Conservation (phyloP, 2,329 filamentous ascomycete species). For the Trichoderma endophyticum region DNA sequence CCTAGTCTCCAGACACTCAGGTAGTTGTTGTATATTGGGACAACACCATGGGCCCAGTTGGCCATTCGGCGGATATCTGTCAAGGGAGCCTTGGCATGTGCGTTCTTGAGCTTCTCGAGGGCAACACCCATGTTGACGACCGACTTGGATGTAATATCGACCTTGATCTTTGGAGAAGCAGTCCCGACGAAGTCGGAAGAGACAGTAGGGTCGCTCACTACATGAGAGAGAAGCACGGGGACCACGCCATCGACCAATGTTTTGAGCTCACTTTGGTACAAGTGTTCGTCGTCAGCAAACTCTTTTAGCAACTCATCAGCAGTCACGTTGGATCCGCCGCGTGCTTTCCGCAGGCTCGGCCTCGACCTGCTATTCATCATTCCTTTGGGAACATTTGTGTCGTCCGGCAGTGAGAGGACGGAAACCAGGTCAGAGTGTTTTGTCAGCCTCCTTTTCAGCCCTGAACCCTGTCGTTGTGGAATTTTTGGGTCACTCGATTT, state of each 20-base stretch:
- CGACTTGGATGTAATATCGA: slow-evolving; percentile 68
- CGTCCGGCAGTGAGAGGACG: slow-evolving; percentile 72
- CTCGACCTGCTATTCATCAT: slow-evolving; percentile 70
- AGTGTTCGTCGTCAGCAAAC: slow-evolving; percentile 76
- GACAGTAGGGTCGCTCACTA: slow-evolving; percentile 63
- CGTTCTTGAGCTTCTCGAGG: slow-evolving; percentile 75
- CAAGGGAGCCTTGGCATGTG: slow-evolving; percentile 77
- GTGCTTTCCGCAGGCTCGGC: slow-evolving; percentile 72
- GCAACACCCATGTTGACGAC: slow-evolving; percentile 93
- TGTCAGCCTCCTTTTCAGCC: slow-evolving; percentile 72
- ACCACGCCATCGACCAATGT: slow-evolving; percentile 94
- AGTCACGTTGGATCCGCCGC: slow-evolving; percentile 65
- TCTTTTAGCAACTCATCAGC: slow-evolving; percentile 75
- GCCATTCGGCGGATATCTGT: slow-evolving; percentile 69
- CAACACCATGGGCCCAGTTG: slow-evolving; percentile 75
- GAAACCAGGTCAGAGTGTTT: slow-evolving; percentile 94
- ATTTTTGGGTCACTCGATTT: slow-evolving; percentile 28
- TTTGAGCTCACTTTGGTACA: slow-evolving; percentile 87
- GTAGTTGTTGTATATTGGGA: slow-evolving; percentile 80
- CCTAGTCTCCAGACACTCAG: slow-evolving; percentile 85
- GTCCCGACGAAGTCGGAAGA: slow-evolving; percentile 66
- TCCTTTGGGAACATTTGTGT: slow-evolving; percentile 53
- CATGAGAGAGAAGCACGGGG: slow-evolving; percentile 82
- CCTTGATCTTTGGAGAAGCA: slow-evolving; percentile 49
- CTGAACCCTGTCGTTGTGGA: slow-evolving; percentile 44